Evolutionary conservation across 208 protist species (phyloP), one percentile per base, ranked within the genome.

Genomic region (Leishmania tropica): DNA sequence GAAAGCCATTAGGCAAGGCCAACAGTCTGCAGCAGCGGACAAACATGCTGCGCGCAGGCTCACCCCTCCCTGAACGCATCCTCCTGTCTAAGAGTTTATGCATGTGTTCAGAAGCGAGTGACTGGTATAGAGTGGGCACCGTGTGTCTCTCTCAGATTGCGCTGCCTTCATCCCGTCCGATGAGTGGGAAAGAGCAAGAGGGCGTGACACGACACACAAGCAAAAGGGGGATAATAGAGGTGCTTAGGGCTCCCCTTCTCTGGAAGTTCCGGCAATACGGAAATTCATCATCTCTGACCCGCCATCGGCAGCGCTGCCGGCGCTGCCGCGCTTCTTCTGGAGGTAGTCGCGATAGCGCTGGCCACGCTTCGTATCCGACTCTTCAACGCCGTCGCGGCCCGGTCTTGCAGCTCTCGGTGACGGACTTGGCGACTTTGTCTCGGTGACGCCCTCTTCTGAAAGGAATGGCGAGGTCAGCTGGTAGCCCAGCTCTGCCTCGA

Each of bases 261-360:
- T 80, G 17, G 28, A 37, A 37, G 64, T 53, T 8, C 62, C 40
- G 19, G 28, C n/a, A 31, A 64, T 37, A 48, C 45, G 28, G 40
- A 53, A 51, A 11, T n/a, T 73, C 15, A n/a, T 37, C 76, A 72
- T 80, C 47, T 70, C 76, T 42, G 60, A 47, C 76, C 35, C 76
- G 47, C 24, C 60, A 60, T 78, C 75, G 31, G 11, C 37, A 79
- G 58, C 37, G 31, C 51, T 75, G 28, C 31, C 58, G 1, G 64
- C 83, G n/a, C 17, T 80, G 42, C 78, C 81, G 31, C 84, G 73
- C 74, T 84, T 89, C 81, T 87, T 86, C 84, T 90, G 90, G 17
- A 96, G 65, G 75, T 96, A 96, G 53, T 96, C 92, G 56, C 86
- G 90, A 79, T 96, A 96, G 45, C 93, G 87, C 53, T 89, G 72